phyloP scores from a whole-genome alignment of 2,329 filamentous ascomycete species.

The Aureobasidium sp. region DNA sequence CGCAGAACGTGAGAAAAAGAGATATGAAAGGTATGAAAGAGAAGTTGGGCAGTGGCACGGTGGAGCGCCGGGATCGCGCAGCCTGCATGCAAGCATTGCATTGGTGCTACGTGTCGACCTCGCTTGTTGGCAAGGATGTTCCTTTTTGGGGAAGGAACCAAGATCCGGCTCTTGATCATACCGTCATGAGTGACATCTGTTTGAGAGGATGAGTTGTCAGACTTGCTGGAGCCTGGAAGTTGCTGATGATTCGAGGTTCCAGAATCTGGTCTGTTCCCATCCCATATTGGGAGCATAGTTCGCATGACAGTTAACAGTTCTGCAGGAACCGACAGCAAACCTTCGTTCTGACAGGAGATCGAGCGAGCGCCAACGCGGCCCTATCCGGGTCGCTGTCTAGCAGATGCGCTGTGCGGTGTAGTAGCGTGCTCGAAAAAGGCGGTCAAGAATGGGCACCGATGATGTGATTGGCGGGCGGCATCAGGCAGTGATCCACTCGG shows the following conservation, averaged over 20 bases:
- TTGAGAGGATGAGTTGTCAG: background rate
- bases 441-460: background rate
- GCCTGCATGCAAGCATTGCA: conserved; percentile 13
- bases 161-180: conserved; percentile 3
- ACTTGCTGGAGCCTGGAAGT: background rate
- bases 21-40: conserved; percentile 7
- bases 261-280: background rate
- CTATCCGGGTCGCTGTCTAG: conserved; percentile 7
- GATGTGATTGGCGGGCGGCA: conserved; percentile 6
- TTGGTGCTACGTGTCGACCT: conserved; percentile 15
- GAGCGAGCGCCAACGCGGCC: conserved; percentile 2
- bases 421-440: conserved; percentile 8
- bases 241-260: background rate
- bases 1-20: background rate
- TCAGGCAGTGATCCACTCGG: conserved; percentile 5
- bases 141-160: background rate
- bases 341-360: background rate
- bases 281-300: background rate
- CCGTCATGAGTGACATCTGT: conserved; percentile 1
- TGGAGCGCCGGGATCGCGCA: conserved; percentile 13
- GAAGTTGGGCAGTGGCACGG: conserved; percentile 15
- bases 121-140: conserved; percentile 15
- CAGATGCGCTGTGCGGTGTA: background rate
- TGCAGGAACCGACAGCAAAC: conserved; percentile 10
- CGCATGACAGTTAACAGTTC: conserved; percentile 12